Evolutionary conservation across 2,329 filamentous ascomycete species (phyloP).

Genomic region (Hypoxylon sp.): DNA sequence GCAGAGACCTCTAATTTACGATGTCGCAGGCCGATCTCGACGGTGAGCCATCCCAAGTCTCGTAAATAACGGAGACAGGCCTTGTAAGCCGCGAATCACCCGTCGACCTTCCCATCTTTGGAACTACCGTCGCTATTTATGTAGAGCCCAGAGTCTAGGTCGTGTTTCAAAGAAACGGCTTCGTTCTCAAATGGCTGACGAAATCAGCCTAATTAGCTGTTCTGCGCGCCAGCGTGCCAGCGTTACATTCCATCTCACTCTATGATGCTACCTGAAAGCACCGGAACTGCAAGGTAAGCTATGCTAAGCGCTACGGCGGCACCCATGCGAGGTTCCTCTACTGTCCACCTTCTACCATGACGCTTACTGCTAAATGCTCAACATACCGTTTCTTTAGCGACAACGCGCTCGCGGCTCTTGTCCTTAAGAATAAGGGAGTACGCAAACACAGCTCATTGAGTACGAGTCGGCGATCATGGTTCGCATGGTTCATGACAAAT

Average conservation of each 20-base stretch:
- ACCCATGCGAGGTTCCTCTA: slow-evolving; percentile 33
- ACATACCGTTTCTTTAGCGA: not conserved
- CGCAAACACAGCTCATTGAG: not conserved
- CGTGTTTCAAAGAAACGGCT: slow-evolving; percentile 39
- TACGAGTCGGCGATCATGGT: slow-evolving; percentile 5
- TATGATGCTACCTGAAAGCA: slow-evolving; percentile 27
- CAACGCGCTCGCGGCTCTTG: not conserved
- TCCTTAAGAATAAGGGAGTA: slow-evolving; percentile 1
- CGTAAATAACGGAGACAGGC: slow-evolving; percentile 24
- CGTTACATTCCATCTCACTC: slow-evolving; percentile 42
- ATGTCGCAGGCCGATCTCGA: slow-evolving; percentile 18
- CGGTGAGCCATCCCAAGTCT: slow-evolving; percentile 20
- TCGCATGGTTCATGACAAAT: slow-evolving; percentile 23
- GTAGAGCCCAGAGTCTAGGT: slow-evolving; percentile 16
- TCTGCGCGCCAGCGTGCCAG: slow-evolving; percentile 30
- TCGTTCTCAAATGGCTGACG: slow-evolving; percentile 24
- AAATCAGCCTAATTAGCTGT: slow-evolving; percentile 38
- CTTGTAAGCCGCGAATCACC: slow-evolving; percentile 17
- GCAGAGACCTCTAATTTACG: slow-evolving; percentile 9
- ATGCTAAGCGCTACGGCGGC: slow-evolving; percentile 33
- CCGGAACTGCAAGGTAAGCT: slow-evolving; percentile 28
- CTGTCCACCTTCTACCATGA: not conserved
- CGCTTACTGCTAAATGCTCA: not conserved
- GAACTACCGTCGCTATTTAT: slow-evolving; percentile 23
- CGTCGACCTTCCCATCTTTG: slow-evolving; percentile 25